These are phyloP conservation scores for Colletotrichum sp. DNA, from an alignment of 2,329 filamentous ascomycete genomes.

Conservation along the genomic window DNA sequence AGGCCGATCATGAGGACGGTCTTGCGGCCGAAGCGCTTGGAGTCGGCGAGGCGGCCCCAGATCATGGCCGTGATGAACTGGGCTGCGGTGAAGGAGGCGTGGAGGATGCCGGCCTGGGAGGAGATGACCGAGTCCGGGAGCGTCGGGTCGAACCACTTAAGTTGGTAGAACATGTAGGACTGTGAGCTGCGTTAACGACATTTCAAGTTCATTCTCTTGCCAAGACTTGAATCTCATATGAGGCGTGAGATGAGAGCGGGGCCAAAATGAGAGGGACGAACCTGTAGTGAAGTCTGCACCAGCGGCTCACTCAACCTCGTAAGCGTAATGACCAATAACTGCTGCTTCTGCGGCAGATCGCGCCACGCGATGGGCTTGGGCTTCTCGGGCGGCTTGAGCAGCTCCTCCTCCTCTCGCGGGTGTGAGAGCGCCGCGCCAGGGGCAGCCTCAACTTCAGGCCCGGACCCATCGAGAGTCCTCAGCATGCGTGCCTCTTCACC, in stretches of 20 bases:
- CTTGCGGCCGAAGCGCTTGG: conserved; percentile 73
- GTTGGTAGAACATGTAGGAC: conserved; percentile 87
- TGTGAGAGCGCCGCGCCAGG: neutral
- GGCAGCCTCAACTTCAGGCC: neutral
- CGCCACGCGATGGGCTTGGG: conserved; percentile 66
- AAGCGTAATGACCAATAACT: conserved; percentile 78
- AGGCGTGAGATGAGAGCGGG: neutral
- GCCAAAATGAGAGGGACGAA: conserved; percentile 14
- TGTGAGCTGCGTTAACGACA: neutral
- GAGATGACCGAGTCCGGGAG: conserved; percentile 70
- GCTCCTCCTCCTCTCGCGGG: neutral
- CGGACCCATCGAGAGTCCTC: neutral
- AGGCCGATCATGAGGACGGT: conserved; percentile 79
- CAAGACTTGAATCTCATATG: neutral
- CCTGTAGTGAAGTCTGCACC: conserved; percentile 74
- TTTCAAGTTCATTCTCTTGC: neutral
- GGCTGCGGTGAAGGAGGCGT: conserved; percentile 79
- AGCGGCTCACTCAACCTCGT: conserved; percentile 83
- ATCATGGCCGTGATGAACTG: conserved; percentile 84
- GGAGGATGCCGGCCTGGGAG: conserved; percentile 76
- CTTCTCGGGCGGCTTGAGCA: conserved; percentile 17
- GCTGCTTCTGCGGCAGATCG: conserved; percentile 76
- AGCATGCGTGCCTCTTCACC: neutral
- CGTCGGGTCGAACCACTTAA: conserved; percentile 72
- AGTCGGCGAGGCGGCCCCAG: conserved; percentile 77